Conservation (phyloP, 768 basidiomycete genomes). For the Asterophora parasitica region DNA sequence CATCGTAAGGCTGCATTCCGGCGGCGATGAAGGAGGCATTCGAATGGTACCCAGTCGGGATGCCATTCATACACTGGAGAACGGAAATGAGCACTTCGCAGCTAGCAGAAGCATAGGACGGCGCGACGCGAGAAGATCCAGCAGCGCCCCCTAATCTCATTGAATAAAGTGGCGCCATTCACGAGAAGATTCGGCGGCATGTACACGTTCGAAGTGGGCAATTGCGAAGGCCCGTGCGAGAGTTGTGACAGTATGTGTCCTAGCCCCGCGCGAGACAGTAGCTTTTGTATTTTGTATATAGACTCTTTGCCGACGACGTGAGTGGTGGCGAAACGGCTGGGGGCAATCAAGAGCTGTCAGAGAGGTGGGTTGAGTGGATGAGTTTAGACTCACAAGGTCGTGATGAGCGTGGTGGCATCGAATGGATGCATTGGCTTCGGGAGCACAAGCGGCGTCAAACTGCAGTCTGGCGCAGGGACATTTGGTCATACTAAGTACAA, state of each 20-base stretch:
- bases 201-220: neutral
- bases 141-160: neutral
- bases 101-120: neutral
- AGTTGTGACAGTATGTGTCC: neutral
- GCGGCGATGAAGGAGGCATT: neutral
- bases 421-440: neutral
- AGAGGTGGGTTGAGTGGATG: neutral
- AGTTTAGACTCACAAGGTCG: neutral
- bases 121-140: neutral
- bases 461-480: too few relatives aligned
- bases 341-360: conserved; percentile 4
- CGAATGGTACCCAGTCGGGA: too few relatives aligned
- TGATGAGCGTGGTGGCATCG: conserved; percentile 7
- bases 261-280: neutral
- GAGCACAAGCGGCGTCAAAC: neutral
- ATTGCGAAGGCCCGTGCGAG: neutral
- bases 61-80: too few relatives aligned
- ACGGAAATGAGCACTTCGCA: neutral
- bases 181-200: too few relatives aligned
- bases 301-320: neutral
- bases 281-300: conserved; percentile 2
- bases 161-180: neutral
- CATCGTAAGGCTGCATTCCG: neutral
- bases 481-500: too few relatives aligned
- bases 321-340: neutral